Evolutionary conservation across 2,329 filamentous ascomycete species (phyloP), one percentile per base, ranked within the genome.

Genomic region (Penicillium sp.): DNA sequence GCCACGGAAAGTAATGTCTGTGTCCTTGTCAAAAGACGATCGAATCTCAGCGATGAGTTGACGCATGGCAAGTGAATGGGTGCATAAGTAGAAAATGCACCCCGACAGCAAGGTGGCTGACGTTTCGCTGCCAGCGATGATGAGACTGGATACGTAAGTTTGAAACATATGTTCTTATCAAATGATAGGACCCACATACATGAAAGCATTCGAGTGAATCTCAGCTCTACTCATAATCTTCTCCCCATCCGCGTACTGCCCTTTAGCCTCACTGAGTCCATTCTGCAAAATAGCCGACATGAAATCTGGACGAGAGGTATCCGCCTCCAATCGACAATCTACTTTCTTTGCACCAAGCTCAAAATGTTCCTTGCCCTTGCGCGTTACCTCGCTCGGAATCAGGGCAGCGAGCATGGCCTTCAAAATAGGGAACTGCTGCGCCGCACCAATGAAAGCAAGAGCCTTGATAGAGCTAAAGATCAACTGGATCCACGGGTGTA

Each of bases 401-500:
- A 66, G 43, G 2, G 52, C 48, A 2, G 59, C 27, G 7, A 66
- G 45, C 1, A 66, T 19, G 0, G 8, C 21, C 7, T 53, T 47
- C 14, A 68, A 24, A 5, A 58, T 1, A 0, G 66, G 63, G 14
- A 68, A 68, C 10, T 69, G 66, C 5, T 61, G 52, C 3, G 57
- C 57, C 8, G 59, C 61, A 4, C 61, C 58, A 21, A 58, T 41
- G 3, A 63, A 39, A 1, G 61, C 52, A 39, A 70, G 24, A 21
- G 58, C 59, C 22, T 64, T 66, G 48, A 75, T 67, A 1, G 65
- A 65, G 35, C 62, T 60, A 46, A 70, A 67, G 2, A 79, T 69
- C 19, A 75, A 63, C 0, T 67, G 63, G 9, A 80, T 75, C 73
- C 76, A 80, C 3, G 72, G 68, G 53, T 79, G 77, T 5, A 71